Evolutionary conservation across 108 stramenopile species (phyloP), one percentile per base, ranked within the genome.

Genomic region (Chaetoceros tenuissimus): DNA sequence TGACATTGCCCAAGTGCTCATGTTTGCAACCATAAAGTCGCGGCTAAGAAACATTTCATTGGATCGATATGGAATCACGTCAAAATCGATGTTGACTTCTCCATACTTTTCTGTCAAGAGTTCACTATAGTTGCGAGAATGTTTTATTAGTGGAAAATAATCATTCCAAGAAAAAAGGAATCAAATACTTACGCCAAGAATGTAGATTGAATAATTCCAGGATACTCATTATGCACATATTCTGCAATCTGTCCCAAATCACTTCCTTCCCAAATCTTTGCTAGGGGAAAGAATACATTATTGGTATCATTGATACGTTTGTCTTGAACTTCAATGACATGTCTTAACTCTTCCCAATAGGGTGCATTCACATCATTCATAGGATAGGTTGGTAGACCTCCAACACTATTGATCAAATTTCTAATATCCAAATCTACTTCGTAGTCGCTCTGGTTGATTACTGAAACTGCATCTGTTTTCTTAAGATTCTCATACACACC

Each of bases 191-290:
- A 22, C 24, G 13, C n/a, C 21, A 63, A 30, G n/a, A 67, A 17
- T 10, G 3, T 45, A 16, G 29, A 26, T 28, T 72, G 62, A n/a
- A 43, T 47, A 17, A 20, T 34, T 3, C 31, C 64, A 16, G 69
- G 61, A 47, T 62, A 63, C 26, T 73, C 69, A 29, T 69, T 53
- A 25, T 57, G 59, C 2, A 75, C 69, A 2, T 50, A 57, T 28
- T 55, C 65, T 23, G 74, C 64, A 26, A 75, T 40, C 2, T 28
- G 30, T 2, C 24, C 24, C 3, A 75, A 28, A 26, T 44, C 23
- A 3, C 22, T 10, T 1, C 28, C 59, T 8, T 50, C 30, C 74
- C 74, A 75, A 2, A 60, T 10, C 24, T 69, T 45, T 2, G 72
- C 67, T 26, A 53, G 30, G 2, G 28, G 31, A 3, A 57, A 10